A percentile compares a stretch with the other conserved stretches of the same genome.
Evolutionary conservation across 352 stramenopile genomes (phyloP).

Genomic region (Phytophthora sansomeana): DNA sequence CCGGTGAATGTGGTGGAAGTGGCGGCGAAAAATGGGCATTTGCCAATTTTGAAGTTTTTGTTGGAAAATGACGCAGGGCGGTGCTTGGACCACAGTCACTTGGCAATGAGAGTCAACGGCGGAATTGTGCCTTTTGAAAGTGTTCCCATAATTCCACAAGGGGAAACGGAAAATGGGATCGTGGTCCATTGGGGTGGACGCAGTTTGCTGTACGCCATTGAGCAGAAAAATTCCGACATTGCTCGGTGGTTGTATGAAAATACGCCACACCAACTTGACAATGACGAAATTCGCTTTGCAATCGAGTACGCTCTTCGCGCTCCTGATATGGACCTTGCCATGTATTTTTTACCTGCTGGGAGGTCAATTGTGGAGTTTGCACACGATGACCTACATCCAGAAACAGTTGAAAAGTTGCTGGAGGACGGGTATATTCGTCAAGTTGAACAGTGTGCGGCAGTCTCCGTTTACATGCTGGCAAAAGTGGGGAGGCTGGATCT

Average conservation of each 20-base stretch:
- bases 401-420: conserved; percentile 9
- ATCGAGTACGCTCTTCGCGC: conserved; percentile 8
- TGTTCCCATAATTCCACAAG: conserved; percentile 5
- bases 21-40: not conserved
- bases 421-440: conserved; percentile 2
- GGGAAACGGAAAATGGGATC: not conserved
- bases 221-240: not conserved
- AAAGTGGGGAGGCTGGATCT: conserved; percentile 11
- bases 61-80: conserved; percentile 6
- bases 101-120: not conserved
- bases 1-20: conserved; percentile 8
- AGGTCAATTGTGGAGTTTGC: conserved; percentile 21
- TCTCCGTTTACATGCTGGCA: conserved; percentile 18
- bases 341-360: conserved; percentile 11
- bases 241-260: conserved; percentile 6
- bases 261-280: conserved; percentile 3
- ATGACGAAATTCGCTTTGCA: conserved; percentile 1
- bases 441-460: conserved; percentile 4
- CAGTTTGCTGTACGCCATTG: conserved; percentile 10
- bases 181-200: conserved; percentile 7
- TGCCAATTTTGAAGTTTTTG: conserved; percentile 9
- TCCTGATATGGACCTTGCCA: conserved; percentile 3
- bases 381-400: conserved; percentile 15
- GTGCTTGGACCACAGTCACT: conserved; percentile 4
- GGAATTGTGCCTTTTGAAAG: conserved; percentile 6